These are phyloP conservation scores for Apiotrichum laibachii DNA, from an alignment of 1,284 basidiomycete genomes.

Conservation along the genomic window DNA sequence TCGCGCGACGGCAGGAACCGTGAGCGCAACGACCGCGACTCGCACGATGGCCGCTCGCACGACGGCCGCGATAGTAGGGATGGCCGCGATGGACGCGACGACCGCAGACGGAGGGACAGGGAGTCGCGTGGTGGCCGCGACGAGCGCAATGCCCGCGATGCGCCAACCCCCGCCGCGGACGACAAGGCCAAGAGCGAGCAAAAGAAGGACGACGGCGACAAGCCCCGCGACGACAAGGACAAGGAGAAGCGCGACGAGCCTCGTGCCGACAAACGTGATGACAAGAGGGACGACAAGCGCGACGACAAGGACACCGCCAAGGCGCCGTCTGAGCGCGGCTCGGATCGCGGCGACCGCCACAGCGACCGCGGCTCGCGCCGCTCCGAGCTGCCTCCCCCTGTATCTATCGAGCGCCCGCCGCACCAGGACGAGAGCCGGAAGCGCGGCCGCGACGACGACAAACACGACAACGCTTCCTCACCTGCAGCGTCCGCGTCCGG, in stretches of 20 bases:
- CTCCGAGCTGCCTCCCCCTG: background rate
- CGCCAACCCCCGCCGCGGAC: background rate
- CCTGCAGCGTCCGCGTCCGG: too few species aligned
- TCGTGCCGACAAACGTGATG: too few species aligned
- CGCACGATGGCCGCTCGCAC: constrained; percentile 7
- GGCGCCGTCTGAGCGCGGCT: background rate
- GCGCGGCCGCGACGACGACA: constrained; percentile 12
- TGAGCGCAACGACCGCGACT: background rate
- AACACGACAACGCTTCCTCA: too few species aligned
- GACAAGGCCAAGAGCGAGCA: background rate
- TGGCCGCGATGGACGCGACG: constrained; percentile 3
- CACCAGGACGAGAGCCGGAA: constrained; percentile 20
- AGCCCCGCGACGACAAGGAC: too few species aligned
- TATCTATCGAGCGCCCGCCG: background rate
- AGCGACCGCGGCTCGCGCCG: too few species aligned
- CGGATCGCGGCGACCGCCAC: too few species aligned
- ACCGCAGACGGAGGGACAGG: background rate
- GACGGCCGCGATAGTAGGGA: background rate
- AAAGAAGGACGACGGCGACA: too few species aligned
- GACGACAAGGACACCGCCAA: background rate
- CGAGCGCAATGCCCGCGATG: constrained; percentile 1
- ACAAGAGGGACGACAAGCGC: background rate
- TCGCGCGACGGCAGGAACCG: background rate
- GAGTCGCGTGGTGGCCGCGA: background rate
- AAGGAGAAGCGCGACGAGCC: too few species aligned